Conservation (phyloP, 495 filamentous ascomycete species). For the Chaetomium tenue region DNA sequence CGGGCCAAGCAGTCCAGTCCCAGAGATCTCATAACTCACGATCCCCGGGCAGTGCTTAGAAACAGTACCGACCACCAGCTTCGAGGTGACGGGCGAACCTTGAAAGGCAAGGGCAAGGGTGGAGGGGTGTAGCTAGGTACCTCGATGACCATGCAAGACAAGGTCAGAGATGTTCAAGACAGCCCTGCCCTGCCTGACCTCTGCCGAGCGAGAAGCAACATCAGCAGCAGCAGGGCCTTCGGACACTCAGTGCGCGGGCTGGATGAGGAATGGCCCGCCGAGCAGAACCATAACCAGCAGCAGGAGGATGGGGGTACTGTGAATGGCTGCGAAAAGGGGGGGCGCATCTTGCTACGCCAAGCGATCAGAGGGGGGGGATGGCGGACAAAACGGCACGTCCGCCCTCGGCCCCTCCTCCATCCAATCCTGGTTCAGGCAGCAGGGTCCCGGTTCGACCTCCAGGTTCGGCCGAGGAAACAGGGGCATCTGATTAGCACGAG, state of each 20-base stretch:
- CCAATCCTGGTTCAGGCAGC: conserved; percentile 34
- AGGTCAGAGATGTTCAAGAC: not conserved
- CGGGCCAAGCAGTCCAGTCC: not conserved
- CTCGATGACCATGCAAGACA: not conserved
- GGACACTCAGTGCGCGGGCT: conserved; percentile 21
- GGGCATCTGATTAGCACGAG: conserved; percentile 47
- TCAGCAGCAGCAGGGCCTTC: conserved; percentile 18
- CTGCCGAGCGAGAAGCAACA: conserved; percentile 32
- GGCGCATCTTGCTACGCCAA: conserved; percentile 28
- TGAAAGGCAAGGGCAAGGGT: not conserved
- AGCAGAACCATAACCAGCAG: conserved; percentile 16
- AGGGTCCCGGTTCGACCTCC: conserved; percentile 27
- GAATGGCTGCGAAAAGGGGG: conserved; percentile 28
- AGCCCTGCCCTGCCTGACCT: conserved; percentile 4
- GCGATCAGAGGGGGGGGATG: conserved; percentile 25
- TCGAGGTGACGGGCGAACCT: not conserved
- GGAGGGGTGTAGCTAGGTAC: conserved; percentile 7
- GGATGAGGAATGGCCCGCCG: conserved; percentile 24
- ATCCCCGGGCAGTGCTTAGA: not conserved
- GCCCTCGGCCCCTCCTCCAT: conserved; percentile 28
- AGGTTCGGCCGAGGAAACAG: conserved; percentile 32
- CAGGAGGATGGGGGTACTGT: conserved; percentile 19
- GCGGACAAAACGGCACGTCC: conserved; percentile 24
- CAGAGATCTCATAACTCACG: not conserved
- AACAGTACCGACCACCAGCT: not conserved